Evolutionary conservation across 78 protist genomes (phyloP).

Genomic region (Salpingoeca rosetta): DNA sequence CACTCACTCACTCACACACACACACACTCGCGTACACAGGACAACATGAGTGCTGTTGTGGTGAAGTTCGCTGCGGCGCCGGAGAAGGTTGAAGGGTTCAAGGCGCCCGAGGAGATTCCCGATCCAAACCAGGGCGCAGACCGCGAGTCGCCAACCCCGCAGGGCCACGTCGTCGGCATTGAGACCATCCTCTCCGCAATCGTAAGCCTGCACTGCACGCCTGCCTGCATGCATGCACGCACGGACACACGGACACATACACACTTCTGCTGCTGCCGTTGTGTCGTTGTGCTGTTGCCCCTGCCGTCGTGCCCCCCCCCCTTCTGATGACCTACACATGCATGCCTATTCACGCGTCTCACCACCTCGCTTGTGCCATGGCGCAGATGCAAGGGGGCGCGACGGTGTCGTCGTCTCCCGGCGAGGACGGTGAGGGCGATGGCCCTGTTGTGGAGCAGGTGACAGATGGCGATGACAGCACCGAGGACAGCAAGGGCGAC

Average conservation of each 20-base stretch:
- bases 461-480: no score
- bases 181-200: not conserved
- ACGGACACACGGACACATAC: not conserved
- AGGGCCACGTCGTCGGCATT: not conserved
- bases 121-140: not conserved
- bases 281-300: not conserved
- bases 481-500: no score
- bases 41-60: not conserved
- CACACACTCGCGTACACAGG: no score
- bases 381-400: no score
- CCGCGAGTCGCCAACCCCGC: not conserved
- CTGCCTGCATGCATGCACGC: not conserved
- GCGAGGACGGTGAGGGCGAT: no score
- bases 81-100: not conserved
- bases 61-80: not conserved
- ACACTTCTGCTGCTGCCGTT: not conserved
- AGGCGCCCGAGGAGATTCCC: not conserved
- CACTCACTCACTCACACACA: no score
- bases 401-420: no score
- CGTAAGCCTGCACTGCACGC: not conserved
- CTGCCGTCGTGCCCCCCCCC: not conserved
- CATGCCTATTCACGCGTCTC: no score
- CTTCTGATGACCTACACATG: no score
- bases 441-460: not conserved
- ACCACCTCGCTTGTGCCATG: no score